phyloP scores from a whole-genome alignment of 2,329 filamentous ascomycete genomes.

The Colletotrichum abscissum region DNA sequence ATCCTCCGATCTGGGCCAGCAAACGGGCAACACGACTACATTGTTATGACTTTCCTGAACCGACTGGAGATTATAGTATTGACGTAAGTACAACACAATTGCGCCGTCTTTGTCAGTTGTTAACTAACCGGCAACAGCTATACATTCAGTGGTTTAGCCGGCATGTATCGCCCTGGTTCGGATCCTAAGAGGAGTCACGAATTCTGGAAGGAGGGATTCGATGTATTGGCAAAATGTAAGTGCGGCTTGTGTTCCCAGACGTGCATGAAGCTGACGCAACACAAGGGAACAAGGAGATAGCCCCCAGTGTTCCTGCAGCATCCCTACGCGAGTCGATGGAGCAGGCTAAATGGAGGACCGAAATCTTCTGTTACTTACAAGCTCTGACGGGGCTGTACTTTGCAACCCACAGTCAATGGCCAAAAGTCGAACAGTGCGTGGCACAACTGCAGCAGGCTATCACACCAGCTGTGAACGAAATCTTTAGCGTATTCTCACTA shows the following conservation, averaged over 20 bases:
- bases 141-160: conserved; percentile 64
- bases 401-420: conserved; percentile 78
- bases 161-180: conserved; percentile 50
- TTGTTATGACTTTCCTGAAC: conserved; percentile 70
- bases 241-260: neutral
- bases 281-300: conserved; percentile 39
- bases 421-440: conserved; percentile 68
- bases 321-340: conserved; percentile 68
- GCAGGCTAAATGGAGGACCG: conserved; percentile 72
- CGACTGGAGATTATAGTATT: conserved; percentile 68
- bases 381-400: conserved; percentile 78
- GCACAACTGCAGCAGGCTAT: conserved; percentile 57
- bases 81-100: conserved; percentile 55
- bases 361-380: conserved; percentile 75
- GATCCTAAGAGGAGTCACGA: conserved; percentile 42
- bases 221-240: conserved; percentile 61
- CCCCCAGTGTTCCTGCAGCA: conserved; percentile 54
- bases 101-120: too few relatives aligned
- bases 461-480: conserved; percentile 32
- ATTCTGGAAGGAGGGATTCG: conserved; percentile 56
- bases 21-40: conserved; percentile 60
- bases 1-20: conserved; percentile 62
- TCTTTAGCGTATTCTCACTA: conserved; percentile 64
- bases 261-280: neutral
- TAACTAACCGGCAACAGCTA: conserved; percentile 53